A percentile compares a stretch with the other conserved stretches of the same genome.
These are phyloP conservation scores for Trametes maxima DNA, from an alignment of 768 basidiomycete species.

Conservation along the genomic window DNA sequence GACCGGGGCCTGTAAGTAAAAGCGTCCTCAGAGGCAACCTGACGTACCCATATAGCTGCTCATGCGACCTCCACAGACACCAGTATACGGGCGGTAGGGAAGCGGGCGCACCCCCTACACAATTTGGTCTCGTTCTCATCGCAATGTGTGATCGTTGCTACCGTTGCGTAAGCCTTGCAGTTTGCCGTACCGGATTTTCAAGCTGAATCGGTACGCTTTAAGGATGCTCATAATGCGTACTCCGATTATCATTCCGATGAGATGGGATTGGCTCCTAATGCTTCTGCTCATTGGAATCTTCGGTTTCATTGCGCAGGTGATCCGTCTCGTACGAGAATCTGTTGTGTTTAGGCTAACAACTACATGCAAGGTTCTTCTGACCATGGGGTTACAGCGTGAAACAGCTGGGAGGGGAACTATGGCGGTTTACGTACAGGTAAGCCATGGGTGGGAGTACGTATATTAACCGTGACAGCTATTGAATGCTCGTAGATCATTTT, in stretches of 20 bases:
- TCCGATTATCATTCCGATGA: conserved; percentile 49
- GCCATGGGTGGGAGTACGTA: not conserved
- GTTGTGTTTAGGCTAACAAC: not conserved
- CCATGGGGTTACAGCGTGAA: conserved; percentile 64
- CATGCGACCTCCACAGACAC: conserved; percentile 40
- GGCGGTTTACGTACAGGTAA: conserved; percentile 59
- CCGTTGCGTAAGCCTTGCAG: conserved; percentile 30
- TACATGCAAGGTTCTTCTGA: conserved; percentile 49
- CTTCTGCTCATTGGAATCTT: conserved; percentile 54
- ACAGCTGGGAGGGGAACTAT: conserved; percentile 65
- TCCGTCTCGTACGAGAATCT: not conserved
- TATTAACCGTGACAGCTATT: too few relatives aligned
- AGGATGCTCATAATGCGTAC: conserved; percentile 46
- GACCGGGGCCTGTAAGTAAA: conserved; percentile 65
- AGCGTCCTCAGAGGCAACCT: not conserved
- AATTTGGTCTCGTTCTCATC: conserved; percentile 66
- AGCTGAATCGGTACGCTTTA: not conserved
- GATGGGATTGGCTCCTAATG: conserved; percentile 47
- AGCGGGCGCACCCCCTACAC: conserved; percentile 75
- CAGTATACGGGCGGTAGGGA: conserved; percentile 68
- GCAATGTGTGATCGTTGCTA: conserved; percentile 49
- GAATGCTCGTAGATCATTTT: conserved; percentile 56
- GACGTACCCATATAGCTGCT: not conserved
- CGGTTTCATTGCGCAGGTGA: conserved; percentile 50
- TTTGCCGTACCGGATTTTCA: too few relatives aligned